Percentiles rank a stretch among this genome's conserved stretches.
phyloP scores from a whole-genome alignment of 768 basidiomycete species.

The Russula emetica region DNA sequence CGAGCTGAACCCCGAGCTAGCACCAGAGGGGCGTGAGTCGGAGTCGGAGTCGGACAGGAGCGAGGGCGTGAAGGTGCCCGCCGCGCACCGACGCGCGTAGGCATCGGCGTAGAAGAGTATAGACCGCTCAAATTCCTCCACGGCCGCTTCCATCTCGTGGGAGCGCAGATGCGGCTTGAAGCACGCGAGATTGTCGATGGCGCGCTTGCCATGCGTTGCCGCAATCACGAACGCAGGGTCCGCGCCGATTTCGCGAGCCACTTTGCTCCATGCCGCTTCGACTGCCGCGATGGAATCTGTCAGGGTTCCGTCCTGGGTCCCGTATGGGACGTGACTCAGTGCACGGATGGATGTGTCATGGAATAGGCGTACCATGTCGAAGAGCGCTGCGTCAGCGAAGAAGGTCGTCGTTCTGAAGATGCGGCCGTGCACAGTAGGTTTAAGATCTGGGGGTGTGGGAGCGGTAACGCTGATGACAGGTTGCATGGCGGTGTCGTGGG shows the following conservation, averaged over 20 bases:
- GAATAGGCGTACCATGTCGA: conserved; percentile 52
- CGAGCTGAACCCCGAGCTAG: conserved; percentile 26
- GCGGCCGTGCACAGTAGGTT: conserved; percentile 1
- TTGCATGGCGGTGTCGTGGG: not conserved
- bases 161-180: conserved; percentile 54
- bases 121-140: conserved; percentile 57
- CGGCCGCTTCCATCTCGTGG: conserved; percentile 55
- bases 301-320: conserved; percentile 58
- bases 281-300: conserved; percentile 72
- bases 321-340: not conserved
- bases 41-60: conserved; percentile 36
- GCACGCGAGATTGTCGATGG: conserved; percentile 64
- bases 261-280: conserved; percentile 51
- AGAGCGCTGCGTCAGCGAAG: conserved; percentile 55
- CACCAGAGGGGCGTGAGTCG: conserved; percentile 14
- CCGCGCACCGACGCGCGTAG: conserved; percentile 42
- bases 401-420: conserved; percentile 34
- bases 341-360: not conserved
- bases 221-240: conserved; percentile 65
- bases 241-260: conserved; percentile 63
- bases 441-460: conserved; percentile 7
- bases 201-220: conserved; percentile 75
- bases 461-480: conserved; percentile 12
- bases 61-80: conserved; percentile 37
- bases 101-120: conserved; percentile 68